These are phyloP conservation scores for Termitomyces sp. DNA, from an alignment of 768 basidiomycete genomes.

Conservation along the genomic window DNA sequence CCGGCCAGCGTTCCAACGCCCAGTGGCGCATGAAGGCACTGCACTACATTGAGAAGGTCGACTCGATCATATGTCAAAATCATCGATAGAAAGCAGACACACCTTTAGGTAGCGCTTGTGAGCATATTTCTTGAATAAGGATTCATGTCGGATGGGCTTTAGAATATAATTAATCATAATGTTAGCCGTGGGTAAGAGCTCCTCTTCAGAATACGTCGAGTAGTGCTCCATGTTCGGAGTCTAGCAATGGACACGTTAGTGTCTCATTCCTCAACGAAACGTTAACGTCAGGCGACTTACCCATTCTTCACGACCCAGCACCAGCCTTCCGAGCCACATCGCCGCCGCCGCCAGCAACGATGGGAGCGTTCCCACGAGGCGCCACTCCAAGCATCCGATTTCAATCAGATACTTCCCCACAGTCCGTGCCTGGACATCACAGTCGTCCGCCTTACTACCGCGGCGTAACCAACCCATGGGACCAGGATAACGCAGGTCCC, in stretches of 20 bases:
- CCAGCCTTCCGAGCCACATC: constrained; percentile 81
- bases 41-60: constrained; percentile 44
- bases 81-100: constrained; percentile 13
- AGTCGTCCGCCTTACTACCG: constrained; percentile 91
- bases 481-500: constrained; percentile 84
- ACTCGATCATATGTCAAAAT: neutral
- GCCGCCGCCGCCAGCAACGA: constrained; percentile 81
- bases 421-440: constrained; percentile 81
- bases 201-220: constrained; percentile 78
- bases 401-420: constrained; percentile 91
- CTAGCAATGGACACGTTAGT: constrained; percentile 39
- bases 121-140: constrained; percentile 88
- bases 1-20: constrained; percentile 71
- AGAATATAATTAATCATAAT: constrained; percentile 88
- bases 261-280: neutral
- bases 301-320: constrained; percentile 82
- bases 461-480: constrained; percentile 88
- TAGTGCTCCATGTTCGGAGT: constrained; percentile 85
- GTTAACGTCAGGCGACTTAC: constrained; percentile 39
- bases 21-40: constrained; percentile 78
- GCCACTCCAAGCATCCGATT: constrained; percentile 78
- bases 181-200: constrained; percentile 77
- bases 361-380: constrained; percentile 71
- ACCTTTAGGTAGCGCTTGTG: constrained; percentile 85
- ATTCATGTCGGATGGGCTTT: constrained; percentile 67